These are phyloP conservation scores for Fusarium compactum DNA, from an alignment of 2,329 filamentous ascomycete genomes.

Conservation along the genomic window DNA sequence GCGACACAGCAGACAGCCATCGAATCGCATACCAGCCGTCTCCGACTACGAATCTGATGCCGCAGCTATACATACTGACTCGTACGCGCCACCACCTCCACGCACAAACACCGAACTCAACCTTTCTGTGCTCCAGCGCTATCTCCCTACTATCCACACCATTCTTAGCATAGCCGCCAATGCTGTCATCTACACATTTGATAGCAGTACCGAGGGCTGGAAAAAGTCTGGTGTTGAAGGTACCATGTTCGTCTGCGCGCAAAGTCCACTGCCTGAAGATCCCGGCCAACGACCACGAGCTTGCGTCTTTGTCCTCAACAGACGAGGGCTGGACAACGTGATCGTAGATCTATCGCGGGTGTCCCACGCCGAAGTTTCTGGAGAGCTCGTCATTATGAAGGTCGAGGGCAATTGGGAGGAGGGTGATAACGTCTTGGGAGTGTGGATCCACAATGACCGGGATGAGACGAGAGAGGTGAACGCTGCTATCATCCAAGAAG, in stretches of 20 bases:
- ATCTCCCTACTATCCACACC: slow-evolving; percentile 77
- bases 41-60: slow-evolving; percentile 77
- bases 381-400: slow-evolving; percentile 65
- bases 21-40: slow-evolving; percentile 55
- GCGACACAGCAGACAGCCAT: slow-evolving; percentile 57
- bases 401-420: slow-evolving; percentile 53
- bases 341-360: slow-evolving; percentile 72
- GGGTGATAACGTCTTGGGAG: slow-evolving; percentile 60
- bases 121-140: slow-evolving; percentile 82
- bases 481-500: slow-evolving; percentile 57
- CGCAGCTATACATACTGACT: slow-evolving; percentile 56
- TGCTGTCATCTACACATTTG: slow-evolving; percentile 87
- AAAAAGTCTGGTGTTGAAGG: slow-evolving; percentile 89
- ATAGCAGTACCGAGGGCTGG: slow-evolving; percentile 74
- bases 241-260: slow-evolving; percentile 86
- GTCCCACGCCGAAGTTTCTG: slow-evolving; percentile 72
- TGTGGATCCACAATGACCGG: slow-evolving; percentile 67
- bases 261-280: slow-evolving; percentile 58
- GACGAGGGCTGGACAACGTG: slow-evolving; percentile 77
- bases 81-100: slow-evolving; percentile 60
- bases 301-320: slow-evolving; percentile 79
- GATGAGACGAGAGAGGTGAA: slow-evolving; percentile 59
- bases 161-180: slow-evolving; percentile 88
- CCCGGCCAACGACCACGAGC: slow-evolving; percentile 54
- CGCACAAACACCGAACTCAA: slow-evolving; percentile 90